Conservation (phyloP, 805 yeast species). For the Saturnispora dispora region DNA sequence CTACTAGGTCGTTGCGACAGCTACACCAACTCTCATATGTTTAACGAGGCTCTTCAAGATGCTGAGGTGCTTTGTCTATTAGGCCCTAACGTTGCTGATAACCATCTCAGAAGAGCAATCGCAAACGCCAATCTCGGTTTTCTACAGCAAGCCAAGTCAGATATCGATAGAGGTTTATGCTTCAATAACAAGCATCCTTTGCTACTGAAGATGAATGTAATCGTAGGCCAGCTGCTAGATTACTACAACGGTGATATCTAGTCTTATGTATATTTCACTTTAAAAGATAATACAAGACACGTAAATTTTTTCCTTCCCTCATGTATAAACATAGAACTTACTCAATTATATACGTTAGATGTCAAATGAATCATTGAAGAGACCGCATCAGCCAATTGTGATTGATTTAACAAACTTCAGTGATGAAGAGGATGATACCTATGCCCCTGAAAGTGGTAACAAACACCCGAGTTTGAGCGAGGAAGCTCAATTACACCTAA, state of each 20-base stretch:
- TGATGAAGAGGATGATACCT: neutral
- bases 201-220: slow-evolving; percentile 38
- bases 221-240: slow-evolving; percentile 38
- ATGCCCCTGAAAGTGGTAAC: neutral
- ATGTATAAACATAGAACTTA: neutral
- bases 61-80: slow-evolving; percentile 56
- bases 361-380: neutral
- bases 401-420: slow-evolving; percentile 3
- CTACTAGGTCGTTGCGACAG: slow-evolving; percentile 68
- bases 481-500: neutral
- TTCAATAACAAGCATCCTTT: slow-evolving; percentile 46
- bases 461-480: neutral
- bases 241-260: slow-evolving; percentile 49
- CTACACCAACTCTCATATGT: slow-evolving; percentile 44
- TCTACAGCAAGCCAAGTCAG: slow-evolving; percentile 51
- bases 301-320: neutral
- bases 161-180: slow-evolving; percentile 66
- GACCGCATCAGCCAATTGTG: neutral
- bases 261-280: neutral
- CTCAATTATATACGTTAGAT: neutral
- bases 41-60: slow-evolving; percentile 55
- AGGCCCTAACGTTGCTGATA: slow-evolving; percentile 55
- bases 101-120: slow-evolving; percentile 63
- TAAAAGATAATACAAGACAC: neutral
- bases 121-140: slow-evolving; percentile 54